phyloP scores from a whole-genome alignment of 2,329 filamentous ascomycete species.

The Nigrograna mackinnonii region DNA sequence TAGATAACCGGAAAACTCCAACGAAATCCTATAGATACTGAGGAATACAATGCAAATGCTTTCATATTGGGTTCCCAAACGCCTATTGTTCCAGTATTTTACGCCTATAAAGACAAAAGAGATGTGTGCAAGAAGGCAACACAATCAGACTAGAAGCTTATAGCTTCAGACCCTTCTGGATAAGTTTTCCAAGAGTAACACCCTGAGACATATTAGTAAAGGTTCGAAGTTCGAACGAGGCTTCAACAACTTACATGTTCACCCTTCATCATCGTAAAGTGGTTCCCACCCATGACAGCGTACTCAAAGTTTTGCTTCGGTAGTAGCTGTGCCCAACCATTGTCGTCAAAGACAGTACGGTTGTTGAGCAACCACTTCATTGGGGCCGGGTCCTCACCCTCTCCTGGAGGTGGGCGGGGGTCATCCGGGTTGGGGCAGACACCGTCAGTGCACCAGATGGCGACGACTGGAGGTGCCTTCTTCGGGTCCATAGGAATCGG shows the following conservation, averaged over 20 bases:
- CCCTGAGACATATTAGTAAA: slow-evolving; percentile 35
- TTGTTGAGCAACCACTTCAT: slow-evolving; percentile 73
- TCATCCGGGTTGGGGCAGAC: slow-evolving; percentile 70
- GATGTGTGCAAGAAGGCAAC: slow-evolving; percentile 25
- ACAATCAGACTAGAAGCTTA: slow-evolving; percentile 20
- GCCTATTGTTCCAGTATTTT: neutral
- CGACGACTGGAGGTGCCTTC: slow-evolving; percentile 63
- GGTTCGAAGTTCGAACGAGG: neutral
- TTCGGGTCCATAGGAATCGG: slow-evolving; percentile 64
- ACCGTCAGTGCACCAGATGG: slow-evolving; percentile 75
- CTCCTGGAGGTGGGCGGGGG: slow-evolving; percentile 66
- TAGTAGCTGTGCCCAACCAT: slow-evolving; percentile 70
- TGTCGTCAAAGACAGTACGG: slow-evolving; percentile 70
- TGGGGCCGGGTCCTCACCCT: slow-evolving; percentile 56
- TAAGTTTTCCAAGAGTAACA: slow-evolving; percentile 46
- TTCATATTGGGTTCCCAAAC: no score
- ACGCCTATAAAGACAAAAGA: slow-evolving; percentile 27
- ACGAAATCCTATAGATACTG: no score
- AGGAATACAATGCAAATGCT: no score
- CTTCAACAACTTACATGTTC: slow-evolving; percentile 44
- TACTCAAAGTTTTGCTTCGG: slow-evolving; percentile 64
- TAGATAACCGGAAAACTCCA: no score
- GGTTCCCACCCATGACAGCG: slow-evolving; percentile 71
- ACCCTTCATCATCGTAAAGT: slow-evolving; percentile 78
- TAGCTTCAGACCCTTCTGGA: slow-evolving; percentile 46